Evolutionary conservation across 2,329 filamentous ascomycete species (phyloP), one percentile per base, ranked within the genome.

Genomic region (Penicillium hordei): DNA sequence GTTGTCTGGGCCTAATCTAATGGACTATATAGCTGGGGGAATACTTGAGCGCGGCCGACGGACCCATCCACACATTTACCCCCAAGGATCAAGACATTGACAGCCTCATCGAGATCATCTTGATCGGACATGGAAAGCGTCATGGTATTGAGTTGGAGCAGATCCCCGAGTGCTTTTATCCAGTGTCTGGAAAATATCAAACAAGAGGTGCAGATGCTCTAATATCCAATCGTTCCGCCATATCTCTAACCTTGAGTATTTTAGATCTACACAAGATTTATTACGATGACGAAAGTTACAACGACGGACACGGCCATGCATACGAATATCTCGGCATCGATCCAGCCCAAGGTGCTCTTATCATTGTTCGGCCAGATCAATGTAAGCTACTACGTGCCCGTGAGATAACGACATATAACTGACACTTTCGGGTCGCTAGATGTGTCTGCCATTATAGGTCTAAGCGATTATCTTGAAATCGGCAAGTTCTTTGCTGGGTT

Each of bases 351-450:
- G 82, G 82, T 0, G 80, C 78, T 0, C 60, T 86, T 5, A 76
- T 83, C 0, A 73, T 87, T 58, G 79, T 87, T 9, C 76, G 86
- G 15, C 86, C 85, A 1, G 85, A 87, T 74, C 84, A 87, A 73
- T 84, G 83, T 84, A 71, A 74, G 81, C 21, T 17, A 56, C 17
- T 17, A 21, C 9, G 21, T 2, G 4, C 13, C 2, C 6, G 15
- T 13, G 13, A 36, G 44, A 44, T 43, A 21, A 9, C 6, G 21
- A 49, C 25, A 7, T 6, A 27, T 9, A 42, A 27, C 27, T 21
- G 34, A 51, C 46, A 48, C 48, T 65, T 27, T 55, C 9, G 10
- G 8, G 33, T 19, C 12, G 15, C 19, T 55, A 75, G 75, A 78
- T 61, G 74, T 78, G 5, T 76, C 75, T n/a, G 73, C 75, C 36